Percentiles rank a stretch among this genome's conserved stretches.
These are phyloP conservation scores for Galeopsis tetrahit DNA, from an alignment of 257 asterid genomes.

Conservation along the genomic window DNA sequence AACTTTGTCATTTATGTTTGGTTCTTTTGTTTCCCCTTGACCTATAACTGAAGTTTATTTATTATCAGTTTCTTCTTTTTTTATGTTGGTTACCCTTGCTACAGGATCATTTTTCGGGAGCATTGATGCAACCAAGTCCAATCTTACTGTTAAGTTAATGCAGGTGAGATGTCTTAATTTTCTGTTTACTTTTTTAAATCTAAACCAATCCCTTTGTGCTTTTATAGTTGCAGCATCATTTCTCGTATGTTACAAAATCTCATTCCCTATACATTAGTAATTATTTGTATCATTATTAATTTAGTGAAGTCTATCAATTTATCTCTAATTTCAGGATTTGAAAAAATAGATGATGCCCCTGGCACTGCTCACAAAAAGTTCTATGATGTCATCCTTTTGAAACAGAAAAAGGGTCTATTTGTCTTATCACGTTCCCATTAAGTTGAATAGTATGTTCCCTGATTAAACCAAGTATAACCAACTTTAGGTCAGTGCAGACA, in stretches of 20 bases:
- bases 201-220: not conserved
- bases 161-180: constrained; percentile 63
- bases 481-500: not conserved
- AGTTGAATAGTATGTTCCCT: not conserved
- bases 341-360: not conserved
- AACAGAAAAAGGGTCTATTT: not conserved
- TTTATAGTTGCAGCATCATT: constrained; percentile 3
- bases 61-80: constrained; percentile 14
- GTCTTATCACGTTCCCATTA: not conserved
- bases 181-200: constrained; percentile 1
- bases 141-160: constrained; percentile 81
- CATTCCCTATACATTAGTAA: not conserved
- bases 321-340: not conserved
- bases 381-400: not conserved
- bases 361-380: not conserved
- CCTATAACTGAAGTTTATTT: constrained; percentile 7
- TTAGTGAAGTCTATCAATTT: not conserved
- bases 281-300: not conserved
- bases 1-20: not conserved
- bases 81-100: constrained; percentile 31
- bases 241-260: not conserved
- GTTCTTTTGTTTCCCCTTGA: not conserved
- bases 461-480: not conserved
- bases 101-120: constrained; percentile 86
- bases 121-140: constrained; percentile 72